phyloP scores from a whole-genome alignment of 768 basidiomycete species.

The Leccinum boreale region DNA sequence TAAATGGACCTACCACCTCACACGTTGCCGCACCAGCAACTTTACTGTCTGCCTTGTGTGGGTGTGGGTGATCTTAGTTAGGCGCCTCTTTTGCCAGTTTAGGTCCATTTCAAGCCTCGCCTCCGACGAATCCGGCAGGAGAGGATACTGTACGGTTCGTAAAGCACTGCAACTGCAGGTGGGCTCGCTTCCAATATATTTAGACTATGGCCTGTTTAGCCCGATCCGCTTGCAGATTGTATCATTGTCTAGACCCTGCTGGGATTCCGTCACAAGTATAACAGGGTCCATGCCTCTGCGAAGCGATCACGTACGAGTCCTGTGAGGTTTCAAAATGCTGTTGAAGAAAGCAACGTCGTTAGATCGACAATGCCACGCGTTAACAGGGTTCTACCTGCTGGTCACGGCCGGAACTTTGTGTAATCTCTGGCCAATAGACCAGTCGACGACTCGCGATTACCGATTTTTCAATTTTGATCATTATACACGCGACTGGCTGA shows the following conservation, averaged over 20 bases:
- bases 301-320: slow-evolving; percentile 20
- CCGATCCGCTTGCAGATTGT: neutral
- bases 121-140: neutral
- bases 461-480: neutral
- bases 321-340: neutral
- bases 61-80: neutral
- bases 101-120: neutral
- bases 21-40: neutral
- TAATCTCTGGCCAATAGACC: slow-evolving; percentile 1
- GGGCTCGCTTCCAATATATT: neutral
- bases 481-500: neutral
- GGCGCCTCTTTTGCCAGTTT: neutral
- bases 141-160: neutral
- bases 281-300: neutral
- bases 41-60: neutral
- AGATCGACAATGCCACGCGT: slow-evolving; percentile 15
- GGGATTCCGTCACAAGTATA: neutral
- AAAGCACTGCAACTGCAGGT: neutral
- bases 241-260: neutral
- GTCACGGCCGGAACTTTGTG: neutral
- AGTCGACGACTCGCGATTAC: neutral
- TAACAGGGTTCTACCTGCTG: neutral
- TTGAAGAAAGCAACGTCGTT: neutral
- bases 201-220: neutral
- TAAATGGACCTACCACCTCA: neutral